These are phyloP conservation scores for Rubroshorea leprosula DNA, from an alignment of 345 rosid genomes.

Conservation along the genomic window DNA sequence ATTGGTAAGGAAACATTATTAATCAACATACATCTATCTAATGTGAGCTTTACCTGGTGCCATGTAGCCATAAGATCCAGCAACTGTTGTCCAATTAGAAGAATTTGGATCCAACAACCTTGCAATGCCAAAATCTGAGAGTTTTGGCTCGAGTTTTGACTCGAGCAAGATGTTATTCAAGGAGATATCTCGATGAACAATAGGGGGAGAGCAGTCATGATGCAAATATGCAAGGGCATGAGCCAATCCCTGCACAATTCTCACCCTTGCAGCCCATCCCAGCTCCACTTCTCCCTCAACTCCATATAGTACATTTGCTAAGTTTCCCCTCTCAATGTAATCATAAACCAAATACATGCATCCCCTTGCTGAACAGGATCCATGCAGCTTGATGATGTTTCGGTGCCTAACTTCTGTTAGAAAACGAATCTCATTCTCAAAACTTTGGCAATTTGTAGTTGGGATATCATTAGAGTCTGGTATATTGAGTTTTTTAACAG, in stretches of 20 bases:
- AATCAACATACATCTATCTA: too few species aligned
- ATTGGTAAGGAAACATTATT: too few species aligned
- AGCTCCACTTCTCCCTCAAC: slow-evolving; percentile 28
- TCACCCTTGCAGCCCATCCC: slow-evolving; percentile 42
- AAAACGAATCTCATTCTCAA: slow-evolving; percentile 51
- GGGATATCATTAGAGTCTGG: slow-evolving; percentile 36
- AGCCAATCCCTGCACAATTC: slow-evolving; percentile 52
- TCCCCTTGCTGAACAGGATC: slow-evolving; percentile 48
- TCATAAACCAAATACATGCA: slow-evolving; percentile 54
- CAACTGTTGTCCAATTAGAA: slow-evolving; percentile 60
- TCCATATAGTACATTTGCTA: slow-evolving; percentile 40
- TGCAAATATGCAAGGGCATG: slow-evolving; percentile 70
- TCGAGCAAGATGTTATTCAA: slow-evolving; percentile 55
- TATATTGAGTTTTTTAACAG: slow-evolving; percentile 47
- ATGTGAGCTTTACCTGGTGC: slow-evolving; percentile 87
- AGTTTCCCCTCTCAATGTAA: slow-evolving; percentile 48
- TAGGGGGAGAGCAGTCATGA: slow-evolving; percentile 53
- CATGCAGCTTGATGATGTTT: slow-evolving; percentile 60
- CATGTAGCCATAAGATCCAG: slow-evolving; percentile 70
- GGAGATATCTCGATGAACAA: slow-evolving; percentile 62
- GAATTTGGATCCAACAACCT: slow-evolving; percentile 40
- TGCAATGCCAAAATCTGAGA: slow-evolving; percentile 69
- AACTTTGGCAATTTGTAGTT: slow-evolving; percentile 30
- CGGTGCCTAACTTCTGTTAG: slow-evolving; percentile 52
- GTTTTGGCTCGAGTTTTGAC: slow-evolving; percentile 41